Conservation (phyloP, 345 rosid genomes). For the Cardamine occulta region DNA sequence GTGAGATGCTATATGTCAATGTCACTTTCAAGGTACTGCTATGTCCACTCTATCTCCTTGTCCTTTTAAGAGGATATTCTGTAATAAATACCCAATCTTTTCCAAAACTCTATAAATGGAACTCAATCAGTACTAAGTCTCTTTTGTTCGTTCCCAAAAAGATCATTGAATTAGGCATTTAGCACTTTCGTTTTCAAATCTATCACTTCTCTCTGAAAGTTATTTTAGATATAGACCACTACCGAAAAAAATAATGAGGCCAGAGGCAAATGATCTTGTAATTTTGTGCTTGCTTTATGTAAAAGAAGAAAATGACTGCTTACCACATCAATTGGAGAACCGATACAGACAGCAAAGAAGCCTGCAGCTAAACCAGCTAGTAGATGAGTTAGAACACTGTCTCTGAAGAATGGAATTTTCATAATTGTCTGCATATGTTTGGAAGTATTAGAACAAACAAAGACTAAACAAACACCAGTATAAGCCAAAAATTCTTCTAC, state of each 20-base stretch:
- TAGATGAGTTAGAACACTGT: constrained; percentile 76
- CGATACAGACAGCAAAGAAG: constrained; percentile 89
- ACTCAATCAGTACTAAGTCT: constrained; percentile 25
- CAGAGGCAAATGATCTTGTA: constrained; percentile 2
- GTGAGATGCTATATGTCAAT: constrained; percentile 33
- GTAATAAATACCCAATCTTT: constrained; percentile 13
- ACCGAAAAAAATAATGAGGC: constrained; percentile 25
- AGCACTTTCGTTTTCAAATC: constrained; percentile 25
- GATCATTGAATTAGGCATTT: constrained; percentile 11
- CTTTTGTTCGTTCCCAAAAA: constrained; percentile 10
- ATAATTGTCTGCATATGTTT: constrained; percentile 87
- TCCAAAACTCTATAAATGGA: constrained; percentile 19
- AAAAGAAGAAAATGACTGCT: constrained; percentile 37
- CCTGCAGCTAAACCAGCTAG: constrained; percentile 97
- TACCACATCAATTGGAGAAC: constrained; percentile 97
- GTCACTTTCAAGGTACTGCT: constrained; percentile 34
- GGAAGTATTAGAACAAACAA: constrained; percentile 47
- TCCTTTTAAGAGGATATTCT: constrained; percentile 23
- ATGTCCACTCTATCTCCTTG: constrained; percentile 31
- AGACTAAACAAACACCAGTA: constrained; percentile 32
- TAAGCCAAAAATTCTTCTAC: constrained; percentile 20
- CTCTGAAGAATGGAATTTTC: constrained; percentile 91
- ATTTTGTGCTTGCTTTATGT: constrained; percentile 30
- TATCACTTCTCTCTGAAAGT: constrained; percentile 20
- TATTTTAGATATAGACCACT: constrained; percentile 23